These are phyloP conservation scores for Coccomyxa sp. DNA, from an alignment of 139 green algal species.

Conservation along the genomic window DNA sequence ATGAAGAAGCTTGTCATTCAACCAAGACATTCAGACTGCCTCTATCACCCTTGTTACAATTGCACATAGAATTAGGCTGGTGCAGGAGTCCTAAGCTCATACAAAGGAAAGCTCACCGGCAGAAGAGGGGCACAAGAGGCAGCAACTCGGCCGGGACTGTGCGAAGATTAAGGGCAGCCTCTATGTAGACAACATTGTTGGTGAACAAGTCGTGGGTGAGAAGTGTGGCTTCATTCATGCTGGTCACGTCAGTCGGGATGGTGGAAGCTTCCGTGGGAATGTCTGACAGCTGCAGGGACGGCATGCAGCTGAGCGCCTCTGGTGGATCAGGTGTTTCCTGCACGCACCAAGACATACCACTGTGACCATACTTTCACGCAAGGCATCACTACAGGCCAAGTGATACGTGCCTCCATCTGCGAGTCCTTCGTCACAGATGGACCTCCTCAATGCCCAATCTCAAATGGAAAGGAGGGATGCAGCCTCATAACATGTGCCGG, in stretches of 20 bases:
- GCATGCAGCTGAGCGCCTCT: slow-evolving; percentile 85
- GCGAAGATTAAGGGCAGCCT: slow-evolving; percentile 65
- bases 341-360: not conserved
- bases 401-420: too few relatives aligned
- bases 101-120: slow-evolving; percentile 37
- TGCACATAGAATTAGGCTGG: too few relatives aligned
- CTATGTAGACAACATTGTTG: slow-evolving; percentile 97
- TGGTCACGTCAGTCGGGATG: slow-evolving; percentile 69
- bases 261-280: slow-evolving; percentile 77
- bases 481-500: too few relatives aligned
- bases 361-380: not conserved
- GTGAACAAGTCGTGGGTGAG: slow-evolving; percentile 97
- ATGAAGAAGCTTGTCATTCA: too few relatives aligned
- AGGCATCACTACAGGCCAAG: too few relatives aligned
- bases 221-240: slow-evolving; percentile 58
- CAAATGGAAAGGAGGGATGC: too few relatives aligned
- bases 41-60: too few relatives aligned
- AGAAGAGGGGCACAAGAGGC: slow-evolving; percentile 97
- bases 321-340: slow-evolving; percentile 95
- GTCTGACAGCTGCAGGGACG: slow-evolving; percentile 73
- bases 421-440: too few relatives aligned
- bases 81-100: too few relatives aligned
- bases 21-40: too few relatives aligned
- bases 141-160: slow-evolving; percentile 77
- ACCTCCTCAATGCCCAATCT: too few relatives aligned